phyloP scores from a whole-genome alignment of 352 stramenopile genomes.

The Pythium volutum region DNA sequence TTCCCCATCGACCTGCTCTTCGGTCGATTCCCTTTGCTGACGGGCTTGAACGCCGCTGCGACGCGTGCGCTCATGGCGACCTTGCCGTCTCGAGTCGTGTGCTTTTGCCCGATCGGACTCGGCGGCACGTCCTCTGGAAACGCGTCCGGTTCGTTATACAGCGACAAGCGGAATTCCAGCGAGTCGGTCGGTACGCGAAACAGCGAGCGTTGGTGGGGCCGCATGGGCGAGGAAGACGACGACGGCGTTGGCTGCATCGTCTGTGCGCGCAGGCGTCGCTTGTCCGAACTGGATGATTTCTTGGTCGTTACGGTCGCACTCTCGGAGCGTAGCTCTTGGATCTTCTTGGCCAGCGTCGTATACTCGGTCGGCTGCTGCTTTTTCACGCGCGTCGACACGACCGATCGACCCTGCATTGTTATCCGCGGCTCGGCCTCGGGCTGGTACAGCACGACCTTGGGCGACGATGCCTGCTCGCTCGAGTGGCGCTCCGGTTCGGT shows the following conservation, averaged over 20 bases:
- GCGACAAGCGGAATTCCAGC: conserved; percentile 19
- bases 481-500: background rate
- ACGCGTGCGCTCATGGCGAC: background rate
- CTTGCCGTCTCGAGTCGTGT: background rate
- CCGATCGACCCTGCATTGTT: background rate
- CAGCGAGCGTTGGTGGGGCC: conserved; percentile 2
- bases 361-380: conserved; percentile 1
- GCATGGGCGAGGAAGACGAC: background rate
- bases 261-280: conserved; percentile 15
- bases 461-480: background rate
- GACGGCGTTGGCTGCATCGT: conserved; percentile 21
- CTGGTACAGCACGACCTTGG: background rate
- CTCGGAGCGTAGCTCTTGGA: conserved; percentile 2
- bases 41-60: background rate
- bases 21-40: conserved; percentile 9
- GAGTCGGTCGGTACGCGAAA: conserved; percentile 9
- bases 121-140: background rate
- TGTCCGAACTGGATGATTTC: conserved; percentile 5
- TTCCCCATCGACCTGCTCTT: conserved; percentile 9
- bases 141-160: conserved; percentile 18
- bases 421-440: background rate
- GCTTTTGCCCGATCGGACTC: background rate
- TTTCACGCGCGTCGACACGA: background rate
- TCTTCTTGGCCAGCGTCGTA: conserved; percentile 7
- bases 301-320: background rate